Percentiles rank a stretch among this genome's conserved stretches.
Evolutionary conservation across 2,329 filamentous ascomycete genomes (phyloP).

Genomic region (Nigrospora oryzae): DNA sequence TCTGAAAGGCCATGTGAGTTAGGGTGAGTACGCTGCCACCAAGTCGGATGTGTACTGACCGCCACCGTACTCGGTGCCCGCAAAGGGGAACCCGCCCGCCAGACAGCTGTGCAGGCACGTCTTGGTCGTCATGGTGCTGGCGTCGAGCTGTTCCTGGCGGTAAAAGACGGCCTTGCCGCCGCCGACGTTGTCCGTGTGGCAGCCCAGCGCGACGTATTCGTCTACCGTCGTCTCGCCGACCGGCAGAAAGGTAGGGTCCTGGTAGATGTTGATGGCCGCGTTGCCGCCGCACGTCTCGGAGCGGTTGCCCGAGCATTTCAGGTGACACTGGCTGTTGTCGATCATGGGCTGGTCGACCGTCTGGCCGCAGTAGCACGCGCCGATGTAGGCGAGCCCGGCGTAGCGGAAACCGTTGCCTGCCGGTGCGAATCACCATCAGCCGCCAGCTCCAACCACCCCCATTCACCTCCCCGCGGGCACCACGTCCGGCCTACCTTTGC

Average conservation of each 20-base stretch:
- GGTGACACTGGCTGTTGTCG: constrained; percentile 45
- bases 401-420: constrained; percentile 39
- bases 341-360: constrained; percentile 44
- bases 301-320: constrained; percentile 40
- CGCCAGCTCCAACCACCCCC: too few relatives aligned
- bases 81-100: constrained; percentile 34
- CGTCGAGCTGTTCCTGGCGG: constrained; percentile 26
- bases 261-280: constrained; percentile 35
- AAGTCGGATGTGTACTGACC: constrained; percentile 1
- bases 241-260: constrained; percentile 38
- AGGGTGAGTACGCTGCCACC: too few relatives aligned
- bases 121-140: constrained; percentile 29
- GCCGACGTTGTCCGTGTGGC: constrained; percentile 40
- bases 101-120: constrained; percentile 33
- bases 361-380: constrained; percentile 44
- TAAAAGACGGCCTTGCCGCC: constrained; percentile 36
- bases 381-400: constrained; percentile 42
- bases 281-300: constrained; percentile 38
- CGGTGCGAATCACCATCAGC: background rate
- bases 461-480: too few relatives aligned
- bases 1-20: constrained; percentile 17
- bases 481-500: constrained; percentile 34
- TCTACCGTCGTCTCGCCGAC: constrained; percentile 31
- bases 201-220: constrained; percentile 53
- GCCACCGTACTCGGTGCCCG: constrained; percentile 35